Evolutionary conservation across 495 filamentous ascomycete genomes (phyloP), one percentile per base, ranked within the genome.

Genomic region (Aspergillus ellipticus): DNA sequence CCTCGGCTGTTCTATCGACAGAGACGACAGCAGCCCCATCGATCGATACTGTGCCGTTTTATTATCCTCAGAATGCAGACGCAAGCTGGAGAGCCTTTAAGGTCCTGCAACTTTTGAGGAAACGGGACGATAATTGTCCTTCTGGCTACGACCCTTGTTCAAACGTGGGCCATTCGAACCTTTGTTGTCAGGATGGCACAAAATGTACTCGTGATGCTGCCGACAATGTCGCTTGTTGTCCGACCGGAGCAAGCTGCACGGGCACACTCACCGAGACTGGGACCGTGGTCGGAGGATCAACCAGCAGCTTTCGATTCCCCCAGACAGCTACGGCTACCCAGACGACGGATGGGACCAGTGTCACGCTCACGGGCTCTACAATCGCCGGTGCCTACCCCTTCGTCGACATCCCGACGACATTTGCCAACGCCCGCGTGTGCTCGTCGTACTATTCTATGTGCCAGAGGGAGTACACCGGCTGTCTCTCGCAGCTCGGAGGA

Each of bases 371-470:
- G 33, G 78, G 74, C 37, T 75, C 74, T 6, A 73, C 78, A 0
- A 59, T 74, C 6, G 46, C 73, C 2, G 71, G 65, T 22, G 74
- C 74, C 2, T 92, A 86, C 63, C 79, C 85, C 11, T 90, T 89
- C 64, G 73, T 86, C 29, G 80, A 79, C 60, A 76, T 89, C 51
- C 82, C 84, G 28, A 90, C 88, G 1, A 79, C 78, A 41, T 89
- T 89, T 57, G 63, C 73, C 46, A 82, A 88, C 57, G 69, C 79
- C 16, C 80, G 74, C n/a, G 74, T 75, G 9, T 92, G 88, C 71
- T 81, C 85, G 1, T 81, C 83, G 11, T 88, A 88, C 60, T 82
- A 85, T 66, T 81, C 76, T 35, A 74, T 81, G 45, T 92, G 88
- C 65, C 75, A 82, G 62, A 76, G 72, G 31, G 86, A 89, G 62